Base-by-base conservation (phyloP, 495 filamentous ascomycete species). In the Thermochaetoides thermophila region DNA sequence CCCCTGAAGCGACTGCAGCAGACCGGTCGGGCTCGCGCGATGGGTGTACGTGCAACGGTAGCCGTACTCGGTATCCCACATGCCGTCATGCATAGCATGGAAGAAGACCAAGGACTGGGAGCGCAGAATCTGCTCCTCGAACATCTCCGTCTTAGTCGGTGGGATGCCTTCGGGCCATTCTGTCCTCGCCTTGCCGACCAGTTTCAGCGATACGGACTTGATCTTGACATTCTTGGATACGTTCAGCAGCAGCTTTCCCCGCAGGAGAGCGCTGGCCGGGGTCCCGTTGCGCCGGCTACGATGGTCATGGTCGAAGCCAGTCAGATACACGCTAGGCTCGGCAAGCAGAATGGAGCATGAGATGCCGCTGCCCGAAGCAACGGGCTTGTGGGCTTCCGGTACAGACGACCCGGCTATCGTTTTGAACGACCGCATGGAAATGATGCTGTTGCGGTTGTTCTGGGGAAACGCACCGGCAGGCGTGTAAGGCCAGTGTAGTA, bases 81-180 rank as follows among this genome's bases (percentile, higher is more conserved):
- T 55, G 11, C 44, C 47, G 34, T 67, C 55, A 32, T 68, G 60
- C 38, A 76, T 68, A 8, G 80, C 80, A 43, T 86, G 81, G 57
- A 85, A 89, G 51, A 87, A 87, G 0, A 83, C 77, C 53, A 84
- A 68, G 2, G 72, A 79, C 43, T 84, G 80, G 25, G 71, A 73
- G 56, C 81, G 74, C 34, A 87, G 66, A 6, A 66, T 73, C 57
- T 86, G 71, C 56, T 71, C 82, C 39, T 97, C 87, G 48, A 74
- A 76, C 39, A 80, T 77, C 34, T 92, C 78, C 0, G 76, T 63
- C 52, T 92, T 95, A 40, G 71, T 69, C 1, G 89, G 91, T 5
- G 89, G 91, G 14, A 97, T 94, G 20, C 87, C 89, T 64, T 97
- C 89, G 14, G 91, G 89, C 89, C 89, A 97, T 49, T 93, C 84